Evolutionary conservation across 2,329 filamentous ascomycete genomes (phyloP).

Genomic region (Fusarium tricinctum): DNA sequence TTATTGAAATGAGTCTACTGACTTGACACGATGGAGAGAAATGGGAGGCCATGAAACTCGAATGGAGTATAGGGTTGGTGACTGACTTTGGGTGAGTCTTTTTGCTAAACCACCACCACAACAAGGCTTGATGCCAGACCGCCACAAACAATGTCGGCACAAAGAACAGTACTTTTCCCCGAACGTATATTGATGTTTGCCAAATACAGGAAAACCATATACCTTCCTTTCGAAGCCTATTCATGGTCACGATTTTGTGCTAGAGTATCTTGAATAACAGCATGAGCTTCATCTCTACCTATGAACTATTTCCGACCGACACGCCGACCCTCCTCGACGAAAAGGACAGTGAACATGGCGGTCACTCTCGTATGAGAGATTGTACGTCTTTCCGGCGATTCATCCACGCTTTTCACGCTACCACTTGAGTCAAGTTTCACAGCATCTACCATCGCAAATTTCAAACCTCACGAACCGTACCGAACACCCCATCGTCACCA

Average conservation of each 20-base stretch:
- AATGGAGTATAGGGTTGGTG: constrained; percentile 22
- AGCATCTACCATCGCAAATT: neutral
- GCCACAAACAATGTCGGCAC: neutral
- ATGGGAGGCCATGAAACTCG: too few relatives aligned
- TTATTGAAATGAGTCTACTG: too few relatives aligned
- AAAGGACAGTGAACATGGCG: neutral
- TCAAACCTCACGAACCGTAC: neutral
- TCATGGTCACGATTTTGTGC: neutral
- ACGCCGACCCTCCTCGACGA: neutral
- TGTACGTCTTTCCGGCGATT: neutral
- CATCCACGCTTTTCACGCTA: neutral
- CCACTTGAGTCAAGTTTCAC: neutral
- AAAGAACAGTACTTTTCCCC: too few relatives aligned
- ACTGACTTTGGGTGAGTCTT: neutral
- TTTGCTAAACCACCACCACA: neutral
- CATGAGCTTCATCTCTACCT: constrained; percentile 34
- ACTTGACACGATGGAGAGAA: neutral
- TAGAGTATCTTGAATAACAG: neutral
- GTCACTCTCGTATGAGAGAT: neutral
- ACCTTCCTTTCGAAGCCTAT: fast-evolving
- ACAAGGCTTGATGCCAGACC: neutral
- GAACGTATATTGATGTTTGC: fast-evolving
- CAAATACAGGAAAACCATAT: fast-evolving
- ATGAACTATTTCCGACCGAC: neutral
- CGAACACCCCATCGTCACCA: constrained; percentile 1